These are phyloP conservation scores for Botrytis deweyae DNA, from an alignment of 2,329 filamentous ascomycete genomes.

Conservation along the genomic window DNA sequence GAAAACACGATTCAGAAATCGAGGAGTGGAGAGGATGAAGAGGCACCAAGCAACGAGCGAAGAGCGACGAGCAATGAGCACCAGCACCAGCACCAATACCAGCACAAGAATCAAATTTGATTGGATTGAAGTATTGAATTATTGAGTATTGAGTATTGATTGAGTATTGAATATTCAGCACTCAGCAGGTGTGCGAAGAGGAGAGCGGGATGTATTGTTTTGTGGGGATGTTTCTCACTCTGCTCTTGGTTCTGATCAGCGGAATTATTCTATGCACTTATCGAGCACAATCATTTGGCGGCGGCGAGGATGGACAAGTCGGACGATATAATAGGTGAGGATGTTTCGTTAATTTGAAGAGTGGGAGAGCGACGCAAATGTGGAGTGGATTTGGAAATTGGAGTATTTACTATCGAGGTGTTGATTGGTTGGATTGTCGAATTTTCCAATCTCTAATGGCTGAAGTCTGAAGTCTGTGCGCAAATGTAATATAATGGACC, in stretches of 20 bases:
- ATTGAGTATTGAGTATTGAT: background rate
- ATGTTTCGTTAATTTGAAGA: slow-evolving; percentile 7
- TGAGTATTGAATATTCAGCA: background rate
- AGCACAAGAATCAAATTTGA: background rate
- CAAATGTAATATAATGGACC: background rate
- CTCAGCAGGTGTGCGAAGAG: background rate
- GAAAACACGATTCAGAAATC: background rate
- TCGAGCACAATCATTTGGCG: slow-evolving; percentile 1
- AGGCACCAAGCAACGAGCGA: slow-evolving; percentile 3
- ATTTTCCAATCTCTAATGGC: background rate
- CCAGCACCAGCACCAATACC: background rate
- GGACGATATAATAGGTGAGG: slow-evolving; percentile 7
- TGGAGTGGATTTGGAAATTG: background rate
- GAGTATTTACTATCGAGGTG: background rate
- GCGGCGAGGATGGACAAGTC: slow-evolving; percentile 5
- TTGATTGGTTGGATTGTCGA: slow-evolving; percentile 5
- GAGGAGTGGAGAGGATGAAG: slow-evolving; percentile 1
- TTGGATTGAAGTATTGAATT: background rate
- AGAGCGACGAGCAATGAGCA: background rate
- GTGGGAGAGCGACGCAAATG: slow-evolving; percentile 1
- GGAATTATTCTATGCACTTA: slow-evolving; percentile 3
- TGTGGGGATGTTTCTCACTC: background rate
- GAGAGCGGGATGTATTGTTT: background rate
- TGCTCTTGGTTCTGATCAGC: slow-evolving; percentile 11
- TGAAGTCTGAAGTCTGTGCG: slow-evolving; percentile 11